Base-by-base conservation (phyloP, 768 basidiomycete genomes). In the Sporobolomyces pararoseus region DNA sequence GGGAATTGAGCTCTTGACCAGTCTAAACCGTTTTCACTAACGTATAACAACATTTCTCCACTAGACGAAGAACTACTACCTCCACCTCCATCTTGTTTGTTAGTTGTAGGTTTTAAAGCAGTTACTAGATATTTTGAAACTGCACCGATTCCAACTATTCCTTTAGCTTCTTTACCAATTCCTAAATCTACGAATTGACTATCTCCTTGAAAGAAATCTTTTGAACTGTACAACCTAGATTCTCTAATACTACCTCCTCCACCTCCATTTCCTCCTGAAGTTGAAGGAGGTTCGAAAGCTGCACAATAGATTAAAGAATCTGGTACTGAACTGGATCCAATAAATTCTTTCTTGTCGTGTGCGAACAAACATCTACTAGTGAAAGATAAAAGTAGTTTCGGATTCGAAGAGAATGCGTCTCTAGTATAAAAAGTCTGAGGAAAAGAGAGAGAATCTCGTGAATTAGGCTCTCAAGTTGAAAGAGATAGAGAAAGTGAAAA, bases 1-100 rank as follows among this genome's bases (percentile, higher is more conserved):
- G 96, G 96, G 83, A 99, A 98, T 68, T 87, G 86, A 2, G 91
- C 92, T 75, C 88, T 86, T 3, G 89, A 88, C 93, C 93, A 99
- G 2, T 82, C 84, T 76, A 85, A 83, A 10, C 89, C 87, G 78
- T 98, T 90, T 6, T 90, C 83, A 0, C 89, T 86, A 44, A 96
- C 91, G 76, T 91, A 98, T 14, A 97, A 82, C 53, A 87, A 78
- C 88, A 90, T 89, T 73, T 92, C 87, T 21, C 46, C 27, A 76
- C 78, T 63, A 10, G 77, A 78, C 10, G 76, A 76, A 6, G 58
- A n/a, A n/a, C n/a, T n/a, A n/a, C n/a, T 39, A 2, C 71, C 69
- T 39, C 75, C 64, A 37, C 51, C 67, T 47, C 39, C 81, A 82
- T 29, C 13, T 19, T 23, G 46, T 16, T 5, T 6, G 83, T 78